phyloP scores from a whole-genome alignment of 192 early-diverging fungal species.

The Thoreauomyces humboldtii region DNA sequence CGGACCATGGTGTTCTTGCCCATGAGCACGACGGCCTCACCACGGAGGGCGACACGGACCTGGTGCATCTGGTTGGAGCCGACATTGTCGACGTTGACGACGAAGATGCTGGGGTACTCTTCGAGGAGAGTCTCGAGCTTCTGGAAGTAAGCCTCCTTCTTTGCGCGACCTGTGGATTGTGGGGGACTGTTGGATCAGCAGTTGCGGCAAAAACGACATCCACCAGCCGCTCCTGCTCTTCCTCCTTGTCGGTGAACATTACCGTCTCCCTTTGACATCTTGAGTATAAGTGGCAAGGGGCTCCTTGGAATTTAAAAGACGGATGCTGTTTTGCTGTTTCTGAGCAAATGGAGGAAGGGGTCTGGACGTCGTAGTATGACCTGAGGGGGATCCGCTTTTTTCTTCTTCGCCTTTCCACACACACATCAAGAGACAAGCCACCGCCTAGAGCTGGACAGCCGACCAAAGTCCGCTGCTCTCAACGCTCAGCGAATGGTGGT shows the following conservation, averaged over 20 bases:
- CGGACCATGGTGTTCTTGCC: constrained; percentile 99
- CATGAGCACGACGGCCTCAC: constrained; percentile 92
- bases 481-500: too few species aligned
- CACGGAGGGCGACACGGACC: constrained; percentile 81
- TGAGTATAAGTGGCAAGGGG: constrained; percentile 50
- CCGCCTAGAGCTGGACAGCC: too few species aligned
- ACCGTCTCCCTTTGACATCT: constrained; percentile 97
- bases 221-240: neutral
- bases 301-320: constrained; percentile 44
- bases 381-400: too few species aligned
- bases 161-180: constrained; percentile 50
- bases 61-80: constrained; percentile 99
- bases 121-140: constrained; percentile 88
- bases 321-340: too few species aligned
- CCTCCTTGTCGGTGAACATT: constrained; percentile 6
- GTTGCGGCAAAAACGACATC: neutral
- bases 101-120: constrained; percentile 95
- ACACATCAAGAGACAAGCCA: too few species aligned
- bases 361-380: too few species aligned
- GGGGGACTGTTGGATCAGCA: neutral
- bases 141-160: constrained; percentile 94
- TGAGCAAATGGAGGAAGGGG: too few species aligned
- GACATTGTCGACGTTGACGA: constrained; percentile 99
- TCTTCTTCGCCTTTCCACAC: too few species aligned
- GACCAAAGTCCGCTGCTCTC: too few species aligned